Evolutionary conservation across 1,284 basidiomycete species (phyloP).

Genomic region (Bjerkandera adusta): DNA sequence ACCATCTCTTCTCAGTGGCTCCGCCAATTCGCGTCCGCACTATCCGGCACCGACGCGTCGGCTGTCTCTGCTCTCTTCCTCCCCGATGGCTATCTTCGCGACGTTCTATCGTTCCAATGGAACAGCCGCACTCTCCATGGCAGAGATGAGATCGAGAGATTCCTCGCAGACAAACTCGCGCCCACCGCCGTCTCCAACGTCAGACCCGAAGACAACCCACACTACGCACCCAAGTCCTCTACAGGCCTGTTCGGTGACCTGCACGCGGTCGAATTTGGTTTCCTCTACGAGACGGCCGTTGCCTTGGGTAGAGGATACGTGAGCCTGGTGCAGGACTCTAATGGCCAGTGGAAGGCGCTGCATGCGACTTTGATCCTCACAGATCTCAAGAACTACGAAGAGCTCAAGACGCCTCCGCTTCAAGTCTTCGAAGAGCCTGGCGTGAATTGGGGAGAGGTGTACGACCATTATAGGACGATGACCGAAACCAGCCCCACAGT

Average conservation of each 20-base stretch:
- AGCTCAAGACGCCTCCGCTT: too few species aligned
- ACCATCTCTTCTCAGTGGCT: constrained; percentile 40
- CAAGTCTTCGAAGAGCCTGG: too few species aligned
- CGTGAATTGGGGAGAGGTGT: too few species aligned
- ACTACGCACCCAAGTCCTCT: background rate
- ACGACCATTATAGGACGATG: too few species aligned
- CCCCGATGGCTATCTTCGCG: constrained; percentile 50
- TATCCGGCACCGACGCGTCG: constrained; percentile 33
- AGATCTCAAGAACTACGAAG: constrained; percentile 32
- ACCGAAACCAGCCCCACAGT: constrained; percentile 6
- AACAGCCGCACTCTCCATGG: constrained; percentile 58
- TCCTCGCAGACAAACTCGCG: constrained; percentile 33
- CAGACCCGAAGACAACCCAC: constrained; percentile 26
- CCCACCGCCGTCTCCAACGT: constrained; percentile 19
- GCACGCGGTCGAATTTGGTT: constrained; percentile 17
- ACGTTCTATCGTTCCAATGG: constrained; percentile 61
- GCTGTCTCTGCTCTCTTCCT: constrained; percentile 37
- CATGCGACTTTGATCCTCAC: constrained; percentile 26
- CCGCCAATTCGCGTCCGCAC: constrained; percentile 33
- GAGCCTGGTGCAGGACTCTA: constrained; percentile 26
- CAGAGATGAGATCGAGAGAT: constrained; percentile 34
- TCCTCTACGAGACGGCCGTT: constrained; percentile 39
- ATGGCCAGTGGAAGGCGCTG: constrained; percentile 23
- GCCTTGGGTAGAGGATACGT: constrained; percentile 37
- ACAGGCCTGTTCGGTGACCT: constrained; percentile 24